Conservation (phyloP, 2,329 filamentous ascomycete genomes). For the Aspergillus thermomutatus region DNA sequence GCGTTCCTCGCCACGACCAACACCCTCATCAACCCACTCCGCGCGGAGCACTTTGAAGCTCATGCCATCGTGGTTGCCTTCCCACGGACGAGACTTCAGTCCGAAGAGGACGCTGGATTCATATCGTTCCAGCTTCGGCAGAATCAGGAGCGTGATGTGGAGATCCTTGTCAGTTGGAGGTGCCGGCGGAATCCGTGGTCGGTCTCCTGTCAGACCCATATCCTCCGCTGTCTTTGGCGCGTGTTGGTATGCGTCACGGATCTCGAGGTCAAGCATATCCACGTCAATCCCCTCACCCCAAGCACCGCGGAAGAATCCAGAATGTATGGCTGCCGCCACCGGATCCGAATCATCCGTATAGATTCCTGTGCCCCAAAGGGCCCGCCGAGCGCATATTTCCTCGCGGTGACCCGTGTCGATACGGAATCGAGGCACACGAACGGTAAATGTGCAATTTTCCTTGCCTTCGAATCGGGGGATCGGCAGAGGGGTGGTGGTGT, state of each 20-base stretch:
- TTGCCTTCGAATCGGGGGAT: slow-evolving; percentile 74
- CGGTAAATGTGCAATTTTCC: slow-evolving; percentile 84
- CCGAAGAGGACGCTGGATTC: slow-evolving; percentile 72
- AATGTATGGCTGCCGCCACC: slow-evolving; percentile 87
- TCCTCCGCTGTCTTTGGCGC: slow-evolving; percentile 43
- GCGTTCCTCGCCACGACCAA: slow-evolving; percentile 45
- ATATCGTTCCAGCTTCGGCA: slow-evolving; percentile 77
- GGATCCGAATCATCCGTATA: slow-evolving; percentile 97
- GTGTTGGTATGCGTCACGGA: slow-evolving; percentile 46
- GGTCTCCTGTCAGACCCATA: slow-evolving; percentile 18
- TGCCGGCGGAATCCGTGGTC: slow-evolving; percentile 37
- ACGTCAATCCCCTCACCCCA: slow-evolving; percentile 77
- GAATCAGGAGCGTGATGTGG: slow-evolving; percentile 79
- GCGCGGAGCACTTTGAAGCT: slow-evolving; percentile 82
- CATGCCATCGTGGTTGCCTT: slow-evolving; percentile 74
- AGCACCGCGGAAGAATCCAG: slow-evolving; percentile 85
- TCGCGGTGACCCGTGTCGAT: slow-evolving; percentile 68
- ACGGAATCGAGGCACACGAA: slow-evolving; percentile 80
- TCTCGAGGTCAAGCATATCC: slow-evolving; percentile 58
- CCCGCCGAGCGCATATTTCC: slow-evolving; percentile 75
- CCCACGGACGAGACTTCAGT: slow-evolving; percentile 77
- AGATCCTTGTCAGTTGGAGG: slow-evolving; percentile 70
- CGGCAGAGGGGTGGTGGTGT: slow-evolving; percentile 62
- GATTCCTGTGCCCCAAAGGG: slow-evolving; percentile 88
- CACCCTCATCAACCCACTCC: slow-evolving; percentile 77